Percentiles rank a stretch among this genome's conserved stretches.
phyloP scores from a whole-genome alignment of 768 basidiomycete genomes.

The Boletus pseudo-olivaceus region DNA sequence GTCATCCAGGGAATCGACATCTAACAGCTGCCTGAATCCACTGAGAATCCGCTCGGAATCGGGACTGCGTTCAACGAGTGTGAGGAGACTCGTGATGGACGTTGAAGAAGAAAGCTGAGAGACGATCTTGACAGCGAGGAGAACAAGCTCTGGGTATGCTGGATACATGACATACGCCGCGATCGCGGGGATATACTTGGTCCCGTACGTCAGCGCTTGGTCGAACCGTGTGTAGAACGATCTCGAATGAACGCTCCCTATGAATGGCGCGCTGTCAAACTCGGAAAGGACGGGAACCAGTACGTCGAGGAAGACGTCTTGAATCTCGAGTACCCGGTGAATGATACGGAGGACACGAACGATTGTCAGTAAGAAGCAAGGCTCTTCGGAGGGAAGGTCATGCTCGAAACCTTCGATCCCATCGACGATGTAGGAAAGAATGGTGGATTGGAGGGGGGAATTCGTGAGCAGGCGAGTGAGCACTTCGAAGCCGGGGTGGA shows the following conservation, averaged over 20 bases:
- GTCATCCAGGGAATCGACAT: conserved; percentile 58
- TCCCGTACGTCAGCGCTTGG: conserved; percentile 65
- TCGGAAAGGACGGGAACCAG: conserved; percentile 75
- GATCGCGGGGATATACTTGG: conserved; percentile 74
- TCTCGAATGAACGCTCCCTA: conserved; percentile 55
- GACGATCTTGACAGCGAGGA: conserved; percentile 78
- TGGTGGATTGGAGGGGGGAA: conserved; percentile 64
- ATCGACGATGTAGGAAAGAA: conserved; percentile 79
- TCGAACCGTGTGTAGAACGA: conserved; percentile 74
- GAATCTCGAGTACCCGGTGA: conserved; percentile 76
- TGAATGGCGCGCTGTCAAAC: conserved; percentile 50
- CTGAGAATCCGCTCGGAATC: conserved; percentile 84
- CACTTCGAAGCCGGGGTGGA: conserved; percentile 87
- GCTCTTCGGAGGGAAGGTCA: conserved; percentile 63
- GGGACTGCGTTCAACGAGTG: conserved; percentile 72
- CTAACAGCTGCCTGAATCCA: conserved; percentile 70
- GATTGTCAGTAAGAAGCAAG: conserved; percentile 71
- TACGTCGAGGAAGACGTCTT: conserved; percentile 87
- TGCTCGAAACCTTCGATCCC: conserved; percentile 76
- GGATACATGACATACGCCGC: conserved; percentile 74
- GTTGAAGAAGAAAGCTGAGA: conserved; percentile 61
- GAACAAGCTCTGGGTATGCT: conserved; percentile 65
- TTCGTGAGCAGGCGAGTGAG: conserved; percentile 75
- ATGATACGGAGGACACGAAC: conserved; percentile 79
- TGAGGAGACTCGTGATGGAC: conserved; percentile 68